phyloP scores from a whole-genome alignment of 108 stramenopile genomes.

The Cyclotella cryptica region DNA sequence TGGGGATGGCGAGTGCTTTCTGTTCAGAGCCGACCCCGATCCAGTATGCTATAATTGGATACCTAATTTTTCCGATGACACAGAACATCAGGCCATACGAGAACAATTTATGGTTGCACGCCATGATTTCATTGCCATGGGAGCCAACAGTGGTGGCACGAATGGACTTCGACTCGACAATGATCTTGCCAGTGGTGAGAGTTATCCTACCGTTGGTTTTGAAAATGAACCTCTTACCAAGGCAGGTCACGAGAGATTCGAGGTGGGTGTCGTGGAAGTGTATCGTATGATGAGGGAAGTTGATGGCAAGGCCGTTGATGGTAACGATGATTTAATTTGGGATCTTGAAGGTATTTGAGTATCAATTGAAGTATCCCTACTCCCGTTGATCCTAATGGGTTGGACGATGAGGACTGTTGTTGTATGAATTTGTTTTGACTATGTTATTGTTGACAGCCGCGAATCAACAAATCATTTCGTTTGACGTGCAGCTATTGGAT shows the following conservation, averaged over 20 bases:
- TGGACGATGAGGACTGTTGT: no score
- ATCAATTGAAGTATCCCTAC: no score
- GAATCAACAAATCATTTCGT: no score
- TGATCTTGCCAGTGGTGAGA: constrained; percentile 77
- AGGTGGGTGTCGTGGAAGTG: constrained; percentile 81
- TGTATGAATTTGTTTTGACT: no score
- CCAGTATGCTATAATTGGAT: constrained; percentile 81
- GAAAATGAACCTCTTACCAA: constrained; percentile 76
- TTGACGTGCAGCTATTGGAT: no score
- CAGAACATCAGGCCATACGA: constrained; percentile 58
- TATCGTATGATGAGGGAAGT: constrained; percentile 61
- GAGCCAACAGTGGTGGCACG: constrained; percentile 71
- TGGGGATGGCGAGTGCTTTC: constrained; percentile 83
- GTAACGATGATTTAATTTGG: constrained; percentile 20
- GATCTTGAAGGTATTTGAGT: constrained; percentile 17
- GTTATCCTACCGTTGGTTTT: constrained; percentile 71
- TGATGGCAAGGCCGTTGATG: constrained; percentile 29
- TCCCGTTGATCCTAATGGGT: no score
- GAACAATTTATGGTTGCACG: constrained; percentile 82
- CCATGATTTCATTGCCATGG: constrained; percentile 76
- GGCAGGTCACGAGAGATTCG: constrained; percentile 55
- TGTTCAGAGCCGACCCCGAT: constrained; percentile 77
- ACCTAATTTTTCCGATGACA: constrained; percentile 49
- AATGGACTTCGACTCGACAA: constrained; percentile 81
- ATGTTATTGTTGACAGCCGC: no score